Evolutionary conservation across 2,329 filamentous ascomycete genomes (phyloP).

Genomic region (Hymenoscyphus fructigenus): DNA sequence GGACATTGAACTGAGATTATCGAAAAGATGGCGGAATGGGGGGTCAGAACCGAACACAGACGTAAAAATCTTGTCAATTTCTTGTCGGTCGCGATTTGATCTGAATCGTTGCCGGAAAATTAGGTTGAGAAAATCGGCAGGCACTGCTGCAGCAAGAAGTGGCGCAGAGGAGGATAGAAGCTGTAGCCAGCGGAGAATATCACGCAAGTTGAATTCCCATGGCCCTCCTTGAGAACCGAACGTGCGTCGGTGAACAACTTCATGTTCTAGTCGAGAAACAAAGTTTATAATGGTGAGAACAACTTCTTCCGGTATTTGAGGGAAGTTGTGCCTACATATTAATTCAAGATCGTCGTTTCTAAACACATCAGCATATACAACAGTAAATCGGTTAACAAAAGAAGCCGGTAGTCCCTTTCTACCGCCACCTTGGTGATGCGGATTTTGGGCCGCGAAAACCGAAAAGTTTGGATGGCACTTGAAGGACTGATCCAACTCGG

Average conservation of each 20-base stretch:
- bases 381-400: slow-evolving; percentile 97
- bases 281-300: slow-evolving; percentile 73
- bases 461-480: slow-evolving; percentile 84
- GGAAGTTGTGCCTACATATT: slow-evolving; percentile 79
- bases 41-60: slow-evolving; percentile 53
- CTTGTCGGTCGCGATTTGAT: slow-evolving; percentile 62
- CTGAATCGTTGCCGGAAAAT: slow-evolving; percentile 89
- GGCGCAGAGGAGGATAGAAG: slow-evolving; percentile 62
- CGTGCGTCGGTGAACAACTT: slow-evolving; percentile 58
- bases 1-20: slow-evolving; percentile 63
- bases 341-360: slow-evolving; percentile 74
- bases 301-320: slow-evolving; percentile 56
- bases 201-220: slow-evolving; percentile 94
- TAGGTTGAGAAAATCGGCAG: slow-evolving; percentile 75
- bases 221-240: slow-evolving; percentile 70
- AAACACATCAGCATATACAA: slow-evolving; percentile 94
- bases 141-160: slow-evolving; percentile 58
- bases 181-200: slow-evolving; percentile 84
- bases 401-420: slow-evolving; percentile 92
- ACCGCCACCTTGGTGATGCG: slow-evolving; percentile 93
- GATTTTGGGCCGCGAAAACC: slow-evolving; percentile 97
- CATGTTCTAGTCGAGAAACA: slow-evolving; percentile 74
- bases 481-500: slow-evolving; percentile 93
- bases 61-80: slow-evolving; percentile 66
- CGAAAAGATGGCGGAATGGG: slow-evolving; percentile 62